Base-by-base conservation (phyloP, 169 alveolate species). In the Eimeria falciformis region DNA sequence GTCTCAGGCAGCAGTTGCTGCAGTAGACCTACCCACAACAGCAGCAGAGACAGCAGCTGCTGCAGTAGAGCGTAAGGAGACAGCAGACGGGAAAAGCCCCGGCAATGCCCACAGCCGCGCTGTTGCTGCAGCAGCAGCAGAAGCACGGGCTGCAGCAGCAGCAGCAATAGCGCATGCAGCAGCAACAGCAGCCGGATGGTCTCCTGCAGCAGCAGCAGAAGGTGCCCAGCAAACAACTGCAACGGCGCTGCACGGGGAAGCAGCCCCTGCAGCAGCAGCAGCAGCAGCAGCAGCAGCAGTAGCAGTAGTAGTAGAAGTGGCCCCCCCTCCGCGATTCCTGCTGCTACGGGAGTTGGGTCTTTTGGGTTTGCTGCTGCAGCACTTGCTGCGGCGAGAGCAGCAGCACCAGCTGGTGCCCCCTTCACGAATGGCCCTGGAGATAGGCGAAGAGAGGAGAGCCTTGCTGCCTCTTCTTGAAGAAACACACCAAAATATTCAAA, bases 371-470 rank as follows among this genome's bases (percentile, higher is more conserved):
- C 62, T 50, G n/a, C n/a, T 50, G 62, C 62, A 50, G 7, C 62
- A 50, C 62, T 11, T 50, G 62, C 62, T 50, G 71, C 71, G 18
- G 71, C 71, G 25, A 27, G 7, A 5, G 18, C 71, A 58, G 71
- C 71, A 21, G 71, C 71, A 58, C 9, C 71, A 58, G 71, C 71
- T 50, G 62, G n/a, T 50, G 14, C 62, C 62, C n/a, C 62, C 14
- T 7, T 50, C 62, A 11, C 62, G 62, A 50, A 50, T 50, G 7
- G 7, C 62, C 14, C 62, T 11, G 14, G 62, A 11, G 62, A 14
- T 14, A 50, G 62, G 14, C n/a, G 62, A 50, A 14, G 62, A 50
- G 14, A 7, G 62, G 7, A 14, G 14, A 14, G 62, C 62, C 7
- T 50, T 50, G 7, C 14, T 50, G 62, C 62, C n/a, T 7, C 62